Evolutionary conservation across 164 flowering plant species (phyloP), one percentile per base, ranked within the genome.

Genomic region (Magnolia kwangsiensis): DNA sequence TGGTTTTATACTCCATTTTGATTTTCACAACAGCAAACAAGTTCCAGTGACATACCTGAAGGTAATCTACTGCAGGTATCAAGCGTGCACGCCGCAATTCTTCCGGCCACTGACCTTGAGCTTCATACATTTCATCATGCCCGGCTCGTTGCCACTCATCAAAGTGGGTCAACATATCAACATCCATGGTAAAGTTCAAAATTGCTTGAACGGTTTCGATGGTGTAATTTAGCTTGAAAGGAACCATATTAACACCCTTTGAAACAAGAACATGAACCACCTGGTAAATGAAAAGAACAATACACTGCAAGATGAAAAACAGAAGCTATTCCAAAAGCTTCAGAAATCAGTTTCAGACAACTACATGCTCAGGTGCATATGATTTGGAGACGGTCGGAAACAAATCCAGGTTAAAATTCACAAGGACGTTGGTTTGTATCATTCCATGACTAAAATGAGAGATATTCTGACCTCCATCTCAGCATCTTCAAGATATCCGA

Each of bases 51-150:
- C 74, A 55, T 37, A 91, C 98, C 95, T 95, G 98, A 74, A 93
- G 1, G 82, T 93, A 95, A 75, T 93, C 98, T 18, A 93, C 96
- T 7, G 98, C 98, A 51, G 98, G 83, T 79, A 95, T 77, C n/a
- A 90, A 75, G 27, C 98, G 90, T 59, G 97, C 93, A 75, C 93
- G 91, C 0, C 93, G 88, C 24, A 95, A 83, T 80, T 93, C 97
- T 67, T 82, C 55, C 14, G 98, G 98, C 98, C 98, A 93, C 76
- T 93, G 97, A 72, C 93, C 97, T 84, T 90, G 98, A 50, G 95
- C 93, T 87, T 95, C 98, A 85, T 86, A 95, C n/a, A 20, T 84
- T 80, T 87, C 86, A 82, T 93, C 97, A 72, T 78, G 76, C 51
- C 88, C 83, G 1, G 85, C 74, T 4, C 97, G 88, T 76, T 95